Percentiles rank a stretch among this genome's conserved stretches.
Evolutionary conservation across 345 rosid genomes (phyloP).

Genomic region (Reutealis trisperma): DNA sequence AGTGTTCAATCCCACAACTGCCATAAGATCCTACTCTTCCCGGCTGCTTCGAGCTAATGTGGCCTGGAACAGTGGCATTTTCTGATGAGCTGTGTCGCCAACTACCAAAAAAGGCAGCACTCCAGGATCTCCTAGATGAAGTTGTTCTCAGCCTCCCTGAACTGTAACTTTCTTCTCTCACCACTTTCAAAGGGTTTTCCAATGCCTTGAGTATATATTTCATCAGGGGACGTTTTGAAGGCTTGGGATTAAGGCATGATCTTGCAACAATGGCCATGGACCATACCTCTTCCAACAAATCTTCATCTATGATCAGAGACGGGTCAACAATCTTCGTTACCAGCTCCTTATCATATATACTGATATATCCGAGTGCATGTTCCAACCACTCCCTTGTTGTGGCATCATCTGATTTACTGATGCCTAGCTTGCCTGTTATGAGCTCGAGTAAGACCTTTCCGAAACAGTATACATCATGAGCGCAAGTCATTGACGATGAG

Average conservation of each 20-base stretch:
- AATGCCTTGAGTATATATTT: constrained; percentile 82
- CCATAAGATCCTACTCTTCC: constrained; percentile 56
- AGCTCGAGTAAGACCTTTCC: constrained; percentile 97
- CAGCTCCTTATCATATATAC: constrained; percentile 80
- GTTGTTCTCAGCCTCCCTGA: constrained; percentile 78
- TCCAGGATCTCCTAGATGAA: constrained; percentile 93
- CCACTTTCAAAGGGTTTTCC: constrained; percentile 86
- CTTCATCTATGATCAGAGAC: constrained; percentile 81
- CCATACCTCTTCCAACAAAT: constrained; percentile 96
- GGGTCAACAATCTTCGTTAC: constrained; percentile 85
- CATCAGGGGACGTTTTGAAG: constrained; percentile 84
- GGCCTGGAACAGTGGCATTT: constrained; percentile 15
- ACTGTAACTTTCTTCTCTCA: constrained; percentile 68
- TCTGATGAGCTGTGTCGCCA: constrained; percentile 93
- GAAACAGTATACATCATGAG: constrained; percentile 87
- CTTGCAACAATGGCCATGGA: constrained; percentile 94
- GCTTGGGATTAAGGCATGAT: constrained; percentile 91
- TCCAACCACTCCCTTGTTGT: constrained; percentile 64
- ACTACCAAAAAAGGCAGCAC: constrained; percentile 85
- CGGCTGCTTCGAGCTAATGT: constrained; percentile 52
- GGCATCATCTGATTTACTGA: constrained; percentile 62
- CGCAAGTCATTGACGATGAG: constrained; percentile 54
- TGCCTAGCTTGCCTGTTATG: constrained; percentile 87
- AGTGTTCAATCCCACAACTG: constrained; percentile 50
- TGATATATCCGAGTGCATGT: constrained; percentile 66